Evolutionary conservation across 805 yeast genomes (phyloP), one percentile per base, ranked within the genome.

Genomic region (Saturnispora gosingensis): DNA sequence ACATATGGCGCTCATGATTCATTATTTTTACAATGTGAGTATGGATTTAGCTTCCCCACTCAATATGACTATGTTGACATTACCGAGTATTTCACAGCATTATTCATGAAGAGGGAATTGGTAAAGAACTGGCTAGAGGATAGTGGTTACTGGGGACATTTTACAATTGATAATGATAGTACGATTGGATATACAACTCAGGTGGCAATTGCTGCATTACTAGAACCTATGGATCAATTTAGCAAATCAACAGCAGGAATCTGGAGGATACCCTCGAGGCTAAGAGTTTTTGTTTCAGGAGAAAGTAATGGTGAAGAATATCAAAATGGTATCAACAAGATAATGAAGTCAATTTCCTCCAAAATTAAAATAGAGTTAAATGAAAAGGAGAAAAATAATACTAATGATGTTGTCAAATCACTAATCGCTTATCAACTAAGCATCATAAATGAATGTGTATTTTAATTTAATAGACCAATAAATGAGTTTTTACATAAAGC

Each of bases 1-100:
- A 78, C 83, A 48, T 91, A 91, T 63, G 98, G 98, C 0, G 82
- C 96, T 1, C 97, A 91, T 65, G 80, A 85, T 9, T 89, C 91
- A 63, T 88, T 81, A 47, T 87, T 87, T 57, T 67, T 91, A 34
- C 69, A 88, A 9, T 81, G 85, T 59, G 98, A 91, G 65, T 91
- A 91, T 62, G 98, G 97, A 0, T 91, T 91, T 70, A 72, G 74
- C 36, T 65, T 85, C 1, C 62, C 64, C 0, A 35, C 54, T 0
- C 52, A 49, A 1, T 30, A 90, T 88, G 82, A 88, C 58, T 81
- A 70, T 55, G 63, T 89, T 2, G 95, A 90, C 61, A 61, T 90
- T 4, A 67, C 85, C 0, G 63, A 64, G 0, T 65, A 69, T 24
- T 9, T 49, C 11, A 18, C 5, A 4, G 43, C 36, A 9, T 9